Base-by-base conservation (phyloP, 257 asterid species). In the Nicotiana benthamiana region DNA sequence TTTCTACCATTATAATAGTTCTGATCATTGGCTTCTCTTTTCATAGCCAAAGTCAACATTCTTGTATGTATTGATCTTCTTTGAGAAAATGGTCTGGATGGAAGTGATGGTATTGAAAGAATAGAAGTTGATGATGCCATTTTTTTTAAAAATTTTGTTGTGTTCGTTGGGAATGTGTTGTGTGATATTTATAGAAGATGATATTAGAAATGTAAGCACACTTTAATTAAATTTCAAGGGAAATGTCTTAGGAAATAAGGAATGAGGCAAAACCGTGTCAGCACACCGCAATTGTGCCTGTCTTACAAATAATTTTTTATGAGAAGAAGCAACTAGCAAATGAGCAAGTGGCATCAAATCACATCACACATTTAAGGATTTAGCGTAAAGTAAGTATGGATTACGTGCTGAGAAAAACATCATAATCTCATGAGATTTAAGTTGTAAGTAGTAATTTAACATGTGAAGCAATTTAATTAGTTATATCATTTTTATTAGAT, bases 91-190 rank as follows among this genome's bases (percentile, higher is more conserved):
- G 5, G 34, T 11, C 17, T 10, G 85, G 16, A 20, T 46, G 57
- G 59, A 68, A 53, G 59, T 46, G 52, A 20, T 56, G 51, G 57
- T 36, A 61, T 10, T 27, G 62, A 22, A 67, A 67, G 82, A 70
- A 66, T 13, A 52, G 28, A 75, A 64, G 80, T 48, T 51, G 59
- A 26, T 51, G 63, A 43, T 63, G 77, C 77, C 77, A 70, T 70
- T 20, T 20, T 66, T 64, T 4, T n/a, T n/a, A n/a, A n/a, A 1
- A 40, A 62, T 62, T 22, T 34, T 34, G 9, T 20, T 40, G 13
- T 5, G 20, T 40, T 2, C 32, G 22, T 20, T 6, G 28, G 20
- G 57, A 5, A 68, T 5, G 16, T n/a, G 28, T 18, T 40, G 5
- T 9, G 27, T n/a, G 0, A 10, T n/a, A n/a, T 36, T 36, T 10